Base-by-base conservation (phyloP, 2,329 filamentous ascomycete species). In the Trichoderma lentiforme region DNA sequence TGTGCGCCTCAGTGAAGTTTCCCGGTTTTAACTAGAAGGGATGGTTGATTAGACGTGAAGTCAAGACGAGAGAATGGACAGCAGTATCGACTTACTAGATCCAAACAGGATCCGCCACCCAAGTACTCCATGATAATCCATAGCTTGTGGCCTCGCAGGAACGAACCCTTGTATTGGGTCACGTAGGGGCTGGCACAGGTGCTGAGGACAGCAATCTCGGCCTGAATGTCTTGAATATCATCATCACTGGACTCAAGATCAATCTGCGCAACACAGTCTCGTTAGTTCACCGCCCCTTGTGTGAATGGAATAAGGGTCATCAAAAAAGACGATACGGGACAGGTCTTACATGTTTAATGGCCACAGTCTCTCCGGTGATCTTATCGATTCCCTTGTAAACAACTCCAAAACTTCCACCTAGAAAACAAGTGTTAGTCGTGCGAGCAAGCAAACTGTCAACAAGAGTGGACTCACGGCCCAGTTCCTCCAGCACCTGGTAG, bases 61-160 rank as follows among this genome's bases (percentile, higher is more conserved):
- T 15, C 15, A 14, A 15, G 36, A 30, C 18, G 12, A 15, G 53
- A 63, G 57, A 2, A 63, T 7, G 56, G 3, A 11, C 8, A 21
- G 32, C 6, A 30, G 12, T 2, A 15, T 24, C 18, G 56, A 39
- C 86, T 77, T 88, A 97, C 93, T 85, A 99, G 82, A 81, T 99
- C 96, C 75, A 98, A 87, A 80, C 96, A 98, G 21, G 96, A 98
- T 53, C 96, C 96, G 74, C 96, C 96, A 6, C 96, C 96, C 12
- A 99, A 85, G 79, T 92, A 99, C 82, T 99, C 96, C 96, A 99
- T 99, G 72, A 98, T 94, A 79, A 99, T 99, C 96, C 96, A 99
- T 85, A 99, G 85, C 83, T 98, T 99, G 80, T 95, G 93, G 30
- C 96, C 96, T 76, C 93, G 90, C n/a, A 98, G 88, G 81, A 98